These are phyloP conservation scores for Lactifluus subvellereus DNA, from an alignment of 768 basidiomycete species.

Conservation along the genomic window DNA sequence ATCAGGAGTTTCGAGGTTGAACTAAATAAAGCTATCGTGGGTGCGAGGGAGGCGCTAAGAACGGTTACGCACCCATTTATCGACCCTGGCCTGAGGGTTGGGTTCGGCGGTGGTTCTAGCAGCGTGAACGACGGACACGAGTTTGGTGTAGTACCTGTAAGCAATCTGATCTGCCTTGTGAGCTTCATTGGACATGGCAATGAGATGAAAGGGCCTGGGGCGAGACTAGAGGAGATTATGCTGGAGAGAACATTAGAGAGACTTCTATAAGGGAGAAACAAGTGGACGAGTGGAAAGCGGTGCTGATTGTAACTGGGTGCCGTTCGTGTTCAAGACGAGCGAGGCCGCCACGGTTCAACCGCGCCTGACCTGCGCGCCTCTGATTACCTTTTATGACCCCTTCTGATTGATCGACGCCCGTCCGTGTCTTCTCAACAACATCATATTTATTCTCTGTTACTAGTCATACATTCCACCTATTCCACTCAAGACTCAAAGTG, in stretches of 20 bases:
- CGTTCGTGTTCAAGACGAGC: too few species aligned
- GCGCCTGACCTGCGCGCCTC: neutral
- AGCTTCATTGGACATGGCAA: slow-evolving; percentile 48
- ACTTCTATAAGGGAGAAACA: neutral
- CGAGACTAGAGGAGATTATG: slow-evolving; percentile 19
- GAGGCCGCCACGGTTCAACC: too few species aligned
- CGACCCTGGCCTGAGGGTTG: slow-evolving; percentile 45
- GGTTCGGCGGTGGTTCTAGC: slow-evolving; percentile 58
- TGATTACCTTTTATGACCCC: slow-evolving; percentile 12
- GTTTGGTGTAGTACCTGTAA: slow-evolving; percentile 77
- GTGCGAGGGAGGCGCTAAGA: neutral
- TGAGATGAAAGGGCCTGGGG: slow-evolving; percentile 14
- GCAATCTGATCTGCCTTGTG: slow-evolving; percentile 83
- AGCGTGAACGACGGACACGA: slow-evolving; percentile 67
- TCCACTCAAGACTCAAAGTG: slow-evolving; percentile 28
- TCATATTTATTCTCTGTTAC: neutral
- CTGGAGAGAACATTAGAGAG: slow-evolving; percentile 22
- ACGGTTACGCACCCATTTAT: slow-evolving; percentile 68
- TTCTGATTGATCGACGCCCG: neutral
- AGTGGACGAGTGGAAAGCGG: neutral
- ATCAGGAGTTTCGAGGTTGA: slow-evolving; percentile 78
- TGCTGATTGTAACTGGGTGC: neutral
- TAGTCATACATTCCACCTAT: neutral
- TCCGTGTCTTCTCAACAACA: too few species aligned
- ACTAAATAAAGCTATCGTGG: slow-evolving; percentile 38